Conservation (phyloP, 1,284 basidiomycete species). For the Phlebopus sp. region DNA sequence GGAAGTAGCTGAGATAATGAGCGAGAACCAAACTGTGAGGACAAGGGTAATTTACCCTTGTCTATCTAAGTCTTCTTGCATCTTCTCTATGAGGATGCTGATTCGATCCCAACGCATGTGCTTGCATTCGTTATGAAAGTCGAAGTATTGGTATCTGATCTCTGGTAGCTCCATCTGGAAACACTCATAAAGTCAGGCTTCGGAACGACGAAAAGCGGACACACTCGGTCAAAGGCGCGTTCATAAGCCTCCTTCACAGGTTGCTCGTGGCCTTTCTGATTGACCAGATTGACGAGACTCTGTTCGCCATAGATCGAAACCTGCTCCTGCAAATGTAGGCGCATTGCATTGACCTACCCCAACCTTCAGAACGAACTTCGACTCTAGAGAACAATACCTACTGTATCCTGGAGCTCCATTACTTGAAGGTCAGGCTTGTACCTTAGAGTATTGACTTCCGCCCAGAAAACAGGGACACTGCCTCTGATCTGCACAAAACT, state of each 20-base stretch:
- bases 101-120: conserved; percentile 96
- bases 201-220: conserved; percentile 4
- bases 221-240: conserved; percentile 64
- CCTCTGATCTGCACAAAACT: conserved; percentile 95
- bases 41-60: conserved; percentile 56
- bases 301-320: conserved; percentile 78
- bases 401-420: conserved; percentile 89
- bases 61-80: conserved; percentile 70
- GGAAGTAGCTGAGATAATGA: conserved; percentile 63
- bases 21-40: neutral
- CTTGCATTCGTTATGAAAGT: conserved; percentile 97
- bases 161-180: conserved; percentile 57
- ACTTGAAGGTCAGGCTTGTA: conserved; percentile 98
- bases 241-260: conserved; percentile 98
- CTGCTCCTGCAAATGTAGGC: conserved; percentile 76
- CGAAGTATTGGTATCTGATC: conserved; percentile 93
- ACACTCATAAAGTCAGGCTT: conserved; percentile 4
- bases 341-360: conserved; percentile 67
- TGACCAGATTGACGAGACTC: conserved; percentile 89
- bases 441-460: conserved; percentile 92
- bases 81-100: conserved; percentile 73
- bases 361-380: conserved; percentile 6
- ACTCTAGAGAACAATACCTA: conserved; percentile 35
- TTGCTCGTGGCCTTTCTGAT: conserved; percentile 92
- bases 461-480: conserved; percentile 95